phyloP scores from a whole-genome alignment of 2,329 filamentous ascomycete species.

The Aspergillus fumigatus region DNA sequence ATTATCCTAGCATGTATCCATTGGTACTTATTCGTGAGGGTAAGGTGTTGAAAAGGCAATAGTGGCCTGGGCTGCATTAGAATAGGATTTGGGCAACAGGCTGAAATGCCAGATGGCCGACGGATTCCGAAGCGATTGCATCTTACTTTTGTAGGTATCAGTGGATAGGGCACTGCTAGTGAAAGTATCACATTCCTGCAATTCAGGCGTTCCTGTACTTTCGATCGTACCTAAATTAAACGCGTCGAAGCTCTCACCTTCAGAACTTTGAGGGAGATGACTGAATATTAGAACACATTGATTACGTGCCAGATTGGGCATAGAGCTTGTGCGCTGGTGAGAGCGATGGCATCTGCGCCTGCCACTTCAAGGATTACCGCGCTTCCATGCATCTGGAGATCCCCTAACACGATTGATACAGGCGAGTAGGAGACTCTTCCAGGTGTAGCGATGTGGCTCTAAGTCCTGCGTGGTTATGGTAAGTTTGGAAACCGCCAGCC shows the following conservation, averaged over 20 bases:
- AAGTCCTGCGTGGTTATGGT: neutral
- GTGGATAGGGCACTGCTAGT: neutral
- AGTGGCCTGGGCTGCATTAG: neutral
- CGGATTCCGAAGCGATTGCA: neutral
- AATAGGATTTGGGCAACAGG: neutral
- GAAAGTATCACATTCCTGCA: neutral
- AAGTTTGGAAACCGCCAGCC: neutral
- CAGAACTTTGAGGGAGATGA: neutral
- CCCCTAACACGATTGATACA: conserved; percentile 1
- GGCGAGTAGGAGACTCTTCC: neutral
- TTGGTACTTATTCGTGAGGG: neutral
- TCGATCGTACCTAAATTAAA: neutral
- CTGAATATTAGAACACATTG: too few species aligned
- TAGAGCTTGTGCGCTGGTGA: neutral
- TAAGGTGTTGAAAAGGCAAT: neutral
- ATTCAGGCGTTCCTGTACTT: neutral
- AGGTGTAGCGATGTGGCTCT: neutral
- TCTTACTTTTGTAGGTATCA: neutral
- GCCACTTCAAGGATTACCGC: conserved; percentile 15
- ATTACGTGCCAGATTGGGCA: neutral
- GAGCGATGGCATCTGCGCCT: neutral
- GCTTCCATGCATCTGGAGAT: conserved; percentile 24
- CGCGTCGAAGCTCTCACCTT: neutral
- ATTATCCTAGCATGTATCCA: neutral
- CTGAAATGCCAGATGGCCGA: neutral